phyloP scores from a whole-genome alignment of 352 stramenopile species.

The Blastocystis sp. region DNA sequence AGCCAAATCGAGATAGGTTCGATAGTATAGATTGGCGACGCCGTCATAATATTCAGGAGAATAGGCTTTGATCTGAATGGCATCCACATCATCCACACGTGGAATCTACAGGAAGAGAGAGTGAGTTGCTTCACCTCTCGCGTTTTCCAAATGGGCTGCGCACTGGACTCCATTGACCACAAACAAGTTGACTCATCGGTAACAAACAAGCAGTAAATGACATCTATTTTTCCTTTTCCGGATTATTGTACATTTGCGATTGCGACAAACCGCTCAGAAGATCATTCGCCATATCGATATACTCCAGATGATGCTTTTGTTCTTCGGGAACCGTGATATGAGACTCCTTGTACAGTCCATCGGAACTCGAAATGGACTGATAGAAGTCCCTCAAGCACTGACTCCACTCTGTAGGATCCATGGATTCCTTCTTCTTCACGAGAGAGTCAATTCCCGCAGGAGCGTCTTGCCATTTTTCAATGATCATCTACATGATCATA shows the following conservation, averaged over 20 bases:
- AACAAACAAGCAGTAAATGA: constrained; percentile 8
- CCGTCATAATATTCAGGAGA: neutral
- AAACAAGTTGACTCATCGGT: too few relatives aligned
- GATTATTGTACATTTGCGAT: neutral
- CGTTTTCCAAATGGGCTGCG: too few relatives aligned
- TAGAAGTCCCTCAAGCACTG: neutral
- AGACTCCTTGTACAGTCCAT: neutral
- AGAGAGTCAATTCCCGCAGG: neutral
- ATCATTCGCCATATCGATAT: constrained; percentile 24
- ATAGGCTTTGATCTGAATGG: neutral
- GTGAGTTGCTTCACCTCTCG: too few relatives aligned
- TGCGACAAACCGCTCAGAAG: neutral
- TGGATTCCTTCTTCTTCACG: constrained; percentile 6
- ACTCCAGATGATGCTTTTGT: constrained; percentile 10
- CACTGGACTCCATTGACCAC: too few relatives aligned
- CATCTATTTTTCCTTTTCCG: neutral
- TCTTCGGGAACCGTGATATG: neutral
- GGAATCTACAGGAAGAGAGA: too few relatives aligned
- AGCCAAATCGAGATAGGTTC: neutral
- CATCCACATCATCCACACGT: too few relatives aligned
- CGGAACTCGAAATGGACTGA: neutral
- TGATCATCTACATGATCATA: constrained; percentile 10
- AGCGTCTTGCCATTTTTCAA: constrained; percentile 36
- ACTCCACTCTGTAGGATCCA: neutral
- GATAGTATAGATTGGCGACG: neutral